Conservation (phyloP, 2,329 filamentous ascomycete genomes). For the Fusarium sacchari region DNA sequence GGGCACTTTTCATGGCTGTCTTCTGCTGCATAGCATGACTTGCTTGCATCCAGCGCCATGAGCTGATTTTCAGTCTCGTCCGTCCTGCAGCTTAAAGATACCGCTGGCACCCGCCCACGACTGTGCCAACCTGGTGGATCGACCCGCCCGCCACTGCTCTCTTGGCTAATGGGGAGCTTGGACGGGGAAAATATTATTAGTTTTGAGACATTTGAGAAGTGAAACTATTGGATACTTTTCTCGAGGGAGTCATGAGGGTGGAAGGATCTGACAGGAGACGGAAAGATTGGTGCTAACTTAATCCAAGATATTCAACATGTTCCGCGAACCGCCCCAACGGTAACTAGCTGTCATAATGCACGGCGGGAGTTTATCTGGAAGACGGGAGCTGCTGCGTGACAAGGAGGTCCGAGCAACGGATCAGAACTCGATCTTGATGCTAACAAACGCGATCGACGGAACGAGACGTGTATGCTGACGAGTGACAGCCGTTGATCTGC, state of each 20-base stretch:
- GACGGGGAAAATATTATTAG: conserved; percentile 28
- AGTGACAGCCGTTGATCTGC: conserved; percentile 32
- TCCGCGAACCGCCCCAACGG: conserved; percentile 39
- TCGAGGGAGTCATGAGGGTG: background rate
- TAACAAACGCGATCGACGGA: conserved; percentile 10
- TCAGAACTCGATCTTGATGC: background rate
- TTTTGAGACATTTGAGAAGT: conserved; percentile 7
- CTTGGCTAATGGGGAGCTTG: conserved; percentile 37
- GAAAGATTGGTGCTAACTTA: conserved; percentile 29
- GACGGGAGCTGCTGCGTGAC: background rate
- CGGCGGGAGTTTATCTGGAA: conserved; percentile 13
- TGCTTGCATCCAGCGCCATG: conserved; percentile 41
- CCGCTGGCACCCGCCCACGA: conserved; percentile 34
- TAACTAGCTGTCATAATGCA: conserved; percentile 38
- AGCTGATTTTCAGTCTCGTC: conserved; percentile 38
- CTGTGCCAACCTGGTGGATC: conserved; percentile 40
- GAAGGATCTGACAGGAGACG: conserved; percentile 13
- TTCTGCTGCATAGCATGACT: conserved; percentile 40
- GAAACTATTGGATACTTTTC: conserved; percentile 13
- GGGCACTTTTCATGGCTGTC: background rate
- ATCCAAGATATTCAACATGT: conserved; percentile 21
- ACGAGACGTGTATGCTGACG: conserved; percentile 2
- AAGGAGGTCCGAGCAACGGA: conserved; percentile 6
- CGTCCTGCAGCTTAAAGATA: conserved; percentile 28
- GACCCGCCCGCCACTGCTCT: conserved; percentile 25